Percentiles rank a stretch among this genome's conserved stretches.
Conservation (phyloP, 1,284 basidiomycete species). For the Laetiporus sulphureus region DNA sequence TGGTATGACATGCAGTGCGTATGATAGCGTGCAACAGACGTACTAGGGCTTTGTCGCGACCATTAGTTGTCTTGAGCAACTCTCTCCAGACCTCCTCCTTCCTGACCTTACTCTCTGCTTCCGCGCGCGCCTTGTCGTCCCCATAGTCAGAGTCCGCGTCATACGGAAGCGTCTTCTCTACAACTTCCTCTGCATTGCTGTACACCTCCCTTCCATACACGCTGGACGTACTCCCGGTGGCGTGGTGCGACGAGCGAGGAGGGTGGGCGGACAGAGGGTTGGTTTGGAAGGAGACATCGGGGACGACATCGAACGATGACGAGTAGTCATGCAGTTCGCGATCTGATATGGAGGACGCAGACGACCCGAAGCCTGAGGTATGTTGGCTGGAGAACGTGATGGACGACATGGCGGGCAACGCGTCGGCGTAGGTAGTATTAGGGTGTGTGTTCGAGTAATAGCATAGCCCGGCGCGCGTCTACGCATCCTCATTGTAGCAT, state of each 20-base stretch:
- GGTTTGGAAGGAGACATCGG: slow-evolving; percentile 59
- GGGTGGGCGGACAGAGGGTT: slow-evolving; percentile 73
- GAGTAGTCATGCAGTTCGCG: slow-evolving; percentile 35
- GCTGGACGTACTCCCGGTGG: slow-evolving; percentile 31
- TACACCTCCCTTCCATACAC: slow-evolving; percentile 33
- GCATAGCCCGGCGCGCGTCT: no score
- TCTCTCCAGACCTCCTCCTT: slow-evolving; percentile 72
- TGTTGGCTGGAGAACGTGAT: slow-evolving; percentile 32
- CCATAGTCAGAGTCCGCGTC: slow-evolving; percentile 37
- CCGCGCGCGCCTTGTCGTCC: slow-evolving; percentile 29
- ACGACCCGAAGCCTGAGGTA: slow-evolving; percentile 18
- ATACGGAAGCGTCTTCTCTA: slow-evolving; percentile 22
- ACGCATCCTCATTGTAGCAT: no score
- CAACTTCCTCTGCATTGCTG: slow-evolving; percentile 32
- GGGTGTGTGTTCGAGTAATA: not conserved
- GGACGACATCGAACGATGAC: slow-evolving; percentile 33
- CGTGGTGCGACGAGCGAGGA: slow-evolving; percentile 63
- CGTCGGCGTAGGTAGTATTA: not conserved
- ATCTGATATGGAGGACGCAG: slow-evolving; percentile 29
- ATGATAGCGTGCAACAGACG: slow-evolving; percentile 25
- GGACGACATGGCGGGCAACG: slow-evolving; percentile 30
- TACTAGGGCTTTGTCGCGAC: slow-evolving; percentile 78
- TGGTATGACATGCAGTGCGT: slow-evolving; percentile 5
- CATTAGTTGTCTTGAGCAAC: slow-evolving; percentile 64
- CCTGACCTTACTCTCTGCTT: slow-evolving; percentile 37